Evolutionary conservation across 1,284 basidiomycete genomes (phyloP).

Genomic region (Pyrrhoderma lamaoense): DNA sequence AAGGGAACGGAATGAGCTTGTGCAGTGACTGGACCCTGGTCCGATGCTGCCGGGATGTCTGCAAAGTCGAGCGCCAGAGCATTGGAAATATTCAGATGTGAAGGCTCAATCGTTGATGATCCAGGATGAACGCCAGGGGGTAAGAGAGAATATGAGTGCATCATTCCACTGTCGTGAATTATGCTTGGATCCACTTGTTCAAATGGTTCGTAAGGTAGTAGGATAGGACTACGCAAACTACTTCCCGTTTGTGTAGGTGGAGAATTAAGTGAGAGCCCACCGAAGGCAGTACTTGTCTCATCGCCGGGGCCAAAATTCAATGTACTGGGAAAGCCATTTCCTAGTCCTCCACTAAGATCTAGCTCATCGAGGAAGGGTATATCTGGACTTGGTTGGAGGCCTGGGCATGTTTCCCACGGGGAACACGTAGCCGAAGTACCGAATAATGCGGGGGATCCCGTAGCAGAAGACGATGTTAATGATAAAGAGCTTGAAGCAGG

Average conservation of each 20-base stretch:
- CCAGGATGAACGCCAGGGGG: not conserved
- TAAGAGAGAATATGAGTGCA: conserved; percentile 7
- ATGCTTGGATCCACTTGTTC: no score
- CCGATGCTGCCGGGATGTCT: not conserved
- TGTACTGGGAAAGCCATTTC: not conserved
- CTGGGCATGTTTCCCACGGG: conserved; percentile 18
- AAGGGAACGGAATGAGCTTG: not conserved
- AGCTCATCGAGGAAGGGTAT: conserved; percentile 7
- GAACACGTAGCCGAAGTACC: conserved; percentile 16
- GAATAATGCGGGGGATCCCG: conserved; percentile 7
- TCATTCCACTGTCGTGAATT: not conserved
- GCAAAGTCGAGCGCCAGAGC: conserved; percentile 13
- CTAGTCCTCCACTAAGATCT: not conserved
- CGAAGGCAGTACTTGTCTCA: no score
- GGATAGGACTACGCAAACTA: conserved; percentile 7
- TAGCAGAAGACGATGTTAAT: conserved; percentile 7
- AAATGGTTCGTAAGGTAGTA: conserved; percentile 5
- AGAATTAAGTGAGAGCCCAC: not conserved
- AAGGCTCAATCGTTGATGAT: not conserved
- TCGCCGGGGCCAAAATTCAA: conserved; percentile 2
- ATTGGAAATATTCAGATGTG: conserved; percentile 8
- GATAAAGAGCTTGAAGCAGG: conserved; percentile 15
- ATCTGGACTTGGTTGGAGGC: conserved; percentile 16
- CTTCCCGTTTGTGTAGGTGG: not conserved
- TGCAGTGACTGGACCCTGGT: not conserved